Evolutionary conservation across 257 asterid species (phyloP), one percentile per base, ranked within the genome.

Genomic region (Ajuga chamaepitys): DNA sequence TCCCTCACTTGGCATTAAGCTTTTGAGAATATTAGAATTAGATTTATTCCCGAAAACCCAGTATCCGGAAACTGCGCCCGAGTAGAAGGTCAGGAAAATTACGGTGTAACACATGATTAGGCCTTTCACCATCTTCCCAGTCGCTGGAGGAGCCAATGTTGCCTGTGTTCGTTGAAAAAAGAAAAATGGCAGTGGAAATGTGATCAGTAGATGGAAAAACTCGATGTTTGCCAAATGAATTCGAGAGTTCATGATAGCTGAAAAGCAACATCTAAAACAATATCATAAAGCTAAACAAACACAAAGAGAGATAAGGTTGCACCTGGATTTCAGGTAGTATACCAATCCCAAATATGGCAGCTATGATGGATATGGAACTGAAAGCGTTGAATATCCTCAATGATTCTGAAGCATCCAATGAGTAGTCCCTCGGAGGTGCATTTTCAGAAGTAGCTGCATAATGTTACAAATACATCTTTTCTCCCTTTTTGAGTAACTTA

Each of bases 111-210:
- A 94, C 95, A 94, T 77, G 21, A 80, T 66, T 34, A 94, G 90
- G 69, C 99, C 97, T 82, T 90, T 94, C 75, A 81, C 73, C 95
- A 94, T 86, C 91, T 94, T 94, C 42, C 99, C 99, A 0, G 97
- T 72, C 12, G 93, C 95, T 2, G 99, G 99, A 44, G 99, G 93
- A 64, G 99, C 96, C 35, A 94, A 84, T 67, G 99, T 94, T 32
- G 99, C 99, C 99, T 94, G 89, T 46, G 42, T 22, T 30, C 53
- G 45, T 9, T 32, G 34, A 7, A 45, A n/a, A 5, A 45, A 25
- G 20, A 28, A 14, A 66, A 35, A 81, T 83, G 14, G 83, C 86
- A 61, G 22, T 7, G 5, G 18, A 3, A 34, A 35, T 40, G 5
- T 16, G 2, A 22, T 25, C 40, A 17, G 17, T 18, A 63, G 34